Base-by-base conservation (phyloP, 2,329 filamentous ascomycete genomes). In the Sclerotinia borealis region DNA sequence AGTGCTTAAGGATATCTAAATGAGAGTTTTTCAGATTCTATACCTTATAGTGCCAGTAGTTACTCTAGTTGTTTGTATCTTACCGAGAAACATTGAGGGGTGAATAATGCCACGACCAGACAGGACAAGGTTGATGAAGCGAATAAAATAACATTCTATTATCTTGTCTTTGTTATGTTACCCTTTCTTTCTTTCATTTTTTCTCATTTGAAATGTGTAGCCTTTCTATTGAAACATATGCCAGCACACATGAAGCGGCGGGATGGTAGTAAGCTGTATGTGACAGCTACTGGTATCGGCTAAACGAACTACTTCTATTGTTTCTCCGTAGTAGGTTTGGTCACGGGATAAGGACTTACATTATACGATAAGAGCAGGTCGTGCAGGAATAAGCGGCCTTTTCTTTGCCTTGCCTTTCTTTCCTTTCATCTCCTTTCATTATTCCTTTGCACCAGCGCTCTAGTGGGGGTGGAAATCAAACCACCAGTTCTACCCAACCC, bases 381-480 rank as follows among this genome's bases (percentile, higher is more conserved):
- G 54, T 43, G 27, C 54, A 56, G 54, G n/a, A 56, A 56, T 45
- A 56, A 45, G 52, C 39, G 29, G 39, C 29, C 39, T 31, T 34
- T 45, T 31, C 54, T 31, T 43, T 34, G 19, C 13, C 59, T 54
- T 43, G 37, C 31, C 25, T 48, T 47, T 8, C 31, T 22, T 56
- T 37, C 25, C 34, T n/a, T 39, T 27, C 22, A 29, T 27, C 31
- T 15, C 37, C 13, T 39, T 39, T 39, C 37, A 39, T 39, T 36
- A 37, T 22, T 17, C n/a, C 5, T 34, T 37, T 29, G 37, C 48
- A 54, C 59, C 48, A 43, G 11, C 37, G n/a, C 34, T 62, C 49
- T 27, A 56, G 59, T 62, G 59, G 59, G 59, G 59, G 41, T 56
- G 13, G 31, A 56, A 61, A 37, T 37, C 59, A 61, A 61, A 47